Evolutionary conservation across 2,329 filamentous ascomycete genomes (phyloP), one percentile per base, ranked within the genome.

Genomic region (Cryphonectria carpinicola): DNA sequence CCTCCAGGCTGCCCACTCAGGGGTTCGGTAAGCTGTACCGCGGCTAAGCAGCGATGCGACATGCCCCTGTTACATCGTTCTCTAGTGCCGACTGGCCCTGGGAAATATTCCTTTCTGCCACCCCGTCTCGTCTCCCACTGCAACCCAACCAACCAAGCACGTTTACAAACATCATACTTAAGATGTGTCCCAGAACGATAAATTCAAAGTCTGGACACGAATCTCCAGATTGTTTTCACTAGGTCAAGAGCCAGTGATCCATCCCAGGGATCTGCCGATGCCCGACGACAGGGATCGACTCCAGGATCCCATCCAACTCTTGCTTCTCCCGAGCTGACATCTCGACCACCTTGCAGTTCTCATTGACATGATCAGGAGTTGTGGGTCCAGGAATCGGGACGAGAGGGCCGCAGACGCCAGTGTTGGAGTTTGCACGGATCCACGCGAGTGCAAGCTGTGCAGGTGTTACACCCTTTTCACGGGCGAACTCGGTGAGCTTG

Each of bases 361-460:
- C 61, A 3, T 65, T 3, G 32, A 65, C 61, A 28, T 61, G 46
- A 28, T 8, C 35, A n/a, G 46, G 17, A 17, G 28, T 61, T 25
- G 61, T 69, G 28, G 67, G 60, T 4, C 61, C 61, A 22, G 67
- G 61, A n/a, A 65, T 69, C 17, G 67, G 32, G 17, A 69, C 28
- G 8, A 69, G 37, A 46, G 46, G 17, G 61, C 67, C 60, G n/a
- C 35, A 64, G 32, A 65, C 37, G 11, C 62, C 60, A n/a, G 58
- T 4, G 22, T 69, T 54, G 19, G 60, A 63, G 25, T 69, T 46
- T 5, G 61, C 49, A 14, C 62, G 67, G 5, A 65, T 65, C 67
- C 67, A 69, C 7, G 46, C 67, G 19, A 69, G 61, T 4, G 67
- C 67, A 10, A 69, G 49, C 39, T 69, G 67, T 7, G 67, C 67